Base-by-base conservation (phyloP, 306 rosid species). In the Quercus robur region DNA sequence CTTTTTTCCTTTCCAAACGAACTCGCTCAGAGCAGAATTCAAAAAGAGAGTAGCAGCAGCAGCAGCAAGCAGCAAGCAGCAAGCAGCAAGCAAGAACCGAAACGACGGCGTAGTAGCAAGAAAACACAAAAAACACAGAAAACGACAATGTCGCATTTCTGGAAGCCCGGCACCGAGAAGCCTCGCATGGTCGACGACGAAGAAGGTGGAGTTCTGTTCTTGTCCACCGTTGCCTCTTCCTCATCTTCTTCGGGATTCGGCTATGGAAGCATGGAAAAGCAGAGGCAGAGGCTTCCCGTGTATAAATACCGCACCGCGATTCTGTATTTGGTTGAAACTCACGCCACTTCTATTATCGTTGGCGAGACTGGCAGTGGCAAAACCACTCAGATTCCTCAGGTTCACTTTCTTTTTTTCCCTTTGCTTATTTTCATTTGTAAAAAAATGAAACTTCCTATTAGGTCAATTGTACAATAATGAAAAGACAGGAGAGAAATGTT, bases 361-460 rank as follows among this genome's bases (percentile, higher is more conserved):
- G 97, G 98, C 25, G 98, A 94, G 84, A 94, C 98, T 31, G 98
- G 98, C 2, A 94, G 98, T 46, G 98, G 98, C 13, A 94, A 94
- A 77, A 94, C 97, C 77, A 94, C 97, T 54, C 98, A 94, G 82
- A 94, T 94, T 71, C 98, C 98, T 86, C 98, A 94, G 97, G 98
- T 89, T 80, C 33, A 2, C 61, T 8, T 59, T 68, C 25, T 51
- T 66, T 10, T 30, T 10, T n/a, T n/a, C n/a, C n/a, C n/a, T n/a
- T n/a, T n/a, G n/a, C n/a, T n/a, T n/a, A n/a, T n/a, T n/a, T n/a
- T n/a, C n/a, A n/a, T n/a, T n/a, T n/a, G n/a, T n/a, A n/a, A n/a
- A n/a, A n/a, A n/a, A n/a, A n/a, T n/a, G n/a, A n/a, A n/a, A n/a
- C n/a, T n/a, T n/a, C n/a, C n/a, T n/a, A n/a, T n/a, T n/a, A n/a